Evolutionary conservation across 129 eudicot species (phyloP).

Genomic region (Artemisia tridentata): DNA sequence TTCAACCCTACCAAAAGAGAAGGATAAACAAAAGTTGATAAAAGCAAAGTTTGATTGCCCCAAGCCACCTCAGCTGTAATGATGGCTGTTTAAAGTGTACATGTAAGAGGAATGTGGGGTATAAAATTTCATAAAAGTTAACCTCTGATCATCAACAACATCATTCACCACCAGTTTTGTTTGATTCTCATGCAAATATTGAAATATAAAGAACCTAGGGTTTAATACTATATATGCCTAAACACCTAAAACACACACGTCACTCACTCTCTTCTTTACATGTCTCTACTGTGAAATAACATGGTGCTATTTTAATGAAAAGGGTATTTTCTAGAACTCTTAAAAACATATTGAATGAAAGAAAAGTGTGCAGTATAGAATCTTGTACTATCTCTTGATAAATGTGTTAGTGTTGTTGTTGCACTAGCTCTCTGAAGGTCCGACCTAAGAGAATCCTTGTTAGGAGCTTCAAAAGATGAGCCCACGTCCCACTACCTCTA

Average conservation of each 20-base stretch:
- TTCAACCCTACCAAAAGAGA: conserved; percentile 53
- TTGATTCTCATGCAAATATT: conserved; percentile 43
- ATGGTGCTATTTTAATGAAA: conserved; percentile 28
- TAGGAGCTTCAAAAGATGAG: conserved; percentile 45
- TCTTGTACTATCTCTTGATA: conserved; percentile 56
- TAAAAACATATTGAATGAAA: conserved; percentile 40
- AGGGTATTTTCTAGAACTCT: conserved; percentile 34
- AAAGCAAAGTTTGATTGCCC: conserved; percentile 46
- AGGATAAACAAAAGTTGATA: conserved; percentile 41
- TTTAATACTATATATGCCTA: conserved; percentile 35
- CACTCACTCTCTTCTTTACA: conserved; percentile 11
- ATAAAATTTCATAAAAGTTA: conserved; percentile 31
- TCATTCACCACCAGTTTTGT: conserved; percentile 42
- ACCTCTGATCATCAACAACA: conserved; percentile 37
- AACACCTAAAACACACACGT: not conserved
- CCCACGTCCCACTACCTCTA: conserved; percentile 20
- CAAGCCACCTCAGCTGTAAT: conserved; percentile 50
- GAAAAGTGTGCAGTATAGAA: conserved; percentile 38
- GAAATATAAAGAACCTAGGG: conserved; percentile 16
- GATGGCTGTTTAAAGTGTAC: conserved; percentile 39
- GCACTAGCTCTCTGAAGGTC: conserved; percentile 36
- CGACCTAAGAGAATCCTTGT: conserved; percentile 43
- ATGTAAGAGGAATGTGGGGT: conserved; percentile 46
- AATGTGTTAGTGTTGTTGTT: conserved; percentile 38
- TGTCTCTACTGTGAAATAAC: conserved; percentile 24